Conservation (phyloP, 73 alveolate genomes). For the Breviolum minutum region DNA sequence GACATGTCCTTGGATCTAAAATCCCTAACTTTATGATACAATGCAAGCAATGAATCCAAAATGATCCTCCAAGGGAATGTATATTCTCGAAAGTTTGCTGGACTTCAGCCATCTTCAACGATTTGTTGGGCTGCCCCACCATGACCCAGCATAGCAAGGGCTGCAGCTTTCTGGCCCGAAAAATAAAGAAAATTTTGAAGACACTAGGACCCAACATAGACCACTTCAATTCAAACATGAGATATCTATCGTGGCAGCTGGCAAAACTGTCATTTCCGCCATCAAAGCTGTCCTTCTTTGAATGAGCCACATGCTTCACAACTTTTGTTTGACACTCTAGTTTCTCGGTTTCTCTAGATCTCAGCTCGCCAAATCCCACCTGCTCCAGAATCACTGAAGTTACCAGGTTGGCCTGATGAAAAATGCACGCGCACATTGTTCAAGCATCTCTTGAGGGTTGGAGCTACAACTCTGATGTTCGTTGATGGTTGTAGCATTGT, state of each 20-base stretch:
- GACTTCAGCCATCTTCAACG: too few relatives aligned
- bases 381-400: slow-evolving; percentile 31
- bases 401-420: neutral
- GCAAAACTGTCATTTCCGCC: neutral
- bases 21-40: too few relatives aligned
- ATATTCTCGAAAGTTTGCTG: too few relatives aligned
- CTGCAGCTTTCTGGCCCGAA: slow-evolving; percentile 31
- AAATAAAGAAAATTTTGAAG: too few relatives aligned
- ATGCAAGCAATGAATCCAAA: too few relatives aligned
- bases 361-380: neutral
- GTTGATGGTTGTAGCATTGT: neutral
- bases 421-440: too few relatives aligned
- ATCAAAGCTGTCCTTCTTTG: neutral
- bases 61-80: too few relatives aligned
- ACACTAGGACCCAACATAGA: too few relatives aligned
- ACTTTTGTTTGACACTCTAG: neutral
- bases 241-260: neutral
- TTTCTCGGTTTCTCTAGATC: neutral
- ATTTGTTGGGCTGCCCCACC: slow-evolving; percentile 15
- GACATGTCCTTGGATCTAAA: too few relatives aligned
- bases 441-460: neutral
- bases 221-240: too few relatives aligned
- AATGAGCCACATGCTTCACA: neutral
- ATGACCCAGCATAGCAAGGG: slow-evolving; percentile 36
- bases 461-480: neutral